A percentile compares a stretch with the other conserved stretches of the same genome.
Conservation (phyloP, 495 filamentous ascomycete species). For the Usnea hakonensis region DNA sequence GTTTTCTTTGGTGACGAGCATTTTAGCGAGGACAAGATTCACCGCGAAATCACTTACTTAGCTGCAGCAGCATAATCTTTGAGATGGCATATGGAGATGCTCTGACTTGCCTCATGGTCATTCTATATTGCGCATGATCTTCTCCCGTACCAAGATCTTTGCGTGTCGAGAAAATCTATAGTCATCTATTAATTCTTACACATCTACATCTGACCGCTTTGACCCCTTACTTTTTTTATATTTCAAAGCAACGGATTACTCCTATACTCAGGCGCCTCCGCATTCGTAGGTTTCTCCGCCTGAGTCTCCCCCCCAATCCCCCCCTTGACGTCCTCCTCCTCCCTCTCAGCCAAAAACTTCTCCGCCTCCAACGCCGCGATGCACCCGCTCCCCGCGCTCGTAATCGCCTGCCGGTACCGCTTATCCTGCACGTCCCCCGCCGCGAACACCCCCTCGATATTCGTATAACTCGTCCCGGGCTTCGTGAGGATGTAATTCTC, state of each 20-base stretch:
- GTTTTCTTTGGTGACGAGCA: background rate
- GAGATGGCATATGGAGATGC: background rate
- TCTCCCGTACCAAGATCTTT: background rate
- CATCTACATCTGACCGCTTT: too few species aligned
- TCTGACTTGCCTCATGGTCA: background rate
- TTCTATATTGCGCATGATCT: background rate
- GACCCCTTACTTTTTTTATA: background rate
- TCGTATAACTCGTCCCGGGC: conserved; percentile 83
- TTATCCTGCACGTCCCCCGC: conserved; percentile 98
- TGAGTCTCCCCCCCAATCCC: conserved; percentile 23
- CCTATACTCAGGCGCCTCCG: conserved; percentile 52
- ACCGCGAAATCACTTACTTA: background rate
- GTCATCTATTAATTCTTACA: background rate
- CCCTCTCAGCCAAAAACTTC: conserved; percentile 75
- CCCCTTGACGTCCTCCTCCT: conserved; percentile 38
- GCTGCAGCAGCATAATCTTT: background rate
- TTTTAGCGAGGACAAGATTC: background rate
- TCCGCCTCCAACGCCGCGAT: conserved; percentile 92
- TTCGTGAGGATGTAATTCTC: conserved; percentile 86
- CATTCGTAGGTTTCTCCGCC: conserved; percentile 31
- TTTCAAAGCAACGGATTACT: conserved; percentile 52
- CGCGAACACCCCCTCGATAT: conserved; percentile 86
- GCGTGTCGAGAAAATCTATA: background rate
- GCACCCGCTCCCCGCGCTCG: conserved; percentile 91
- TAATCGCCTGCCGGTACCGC: conserved; percentile 95